Evolutionary conservation across 371 early-diverging fungal genomes (phyloP).

Genomic region (Massospora cicadina): DNA sequence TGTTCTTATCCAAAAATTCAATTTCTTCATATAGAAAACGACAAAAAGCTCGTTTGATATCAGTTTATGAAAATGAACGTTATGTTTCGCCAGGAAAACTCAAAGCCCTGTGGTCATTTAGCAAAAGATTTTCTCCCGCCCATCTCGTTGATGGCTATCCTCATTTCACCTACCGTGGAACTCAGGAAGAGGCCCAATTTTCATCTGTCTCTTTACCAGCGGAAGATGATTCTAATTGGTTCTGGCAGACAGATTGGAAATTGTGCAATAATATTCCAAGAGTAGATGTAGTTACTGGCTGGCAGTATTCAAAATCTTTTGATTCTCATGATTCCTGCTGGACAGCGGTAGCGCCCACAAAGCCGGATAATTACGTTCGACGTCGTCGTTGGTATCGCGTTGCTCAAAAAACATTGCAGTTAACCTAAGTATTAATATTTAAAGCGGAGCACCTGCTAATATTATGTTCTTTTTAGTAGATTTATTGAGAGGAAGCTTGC

Average conservation of each 20-base stretch:
- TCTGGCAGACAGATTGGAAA: constrained; percentile 67
- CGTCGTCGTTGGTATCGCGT: constrained; percentile 39
- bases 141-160: neutral
- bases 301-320: constrained; percentile 49
- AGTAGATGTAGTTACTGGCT: constrained; percentile 34
- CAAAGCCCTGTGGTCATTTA: neutral
- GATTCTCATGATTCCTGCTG: constrained; percentile 30
- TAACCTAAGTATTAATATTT: no score
- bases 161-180: neutral
- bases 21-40: constrained; percentile 27
- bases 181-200: neutral
- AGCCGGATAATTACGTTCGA: constrained; percentile 40
- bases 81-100: neutral
- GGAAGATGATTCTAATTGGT: constrained; percentile 10
- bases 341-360: constrained; percentile 27
- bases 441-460: no score
- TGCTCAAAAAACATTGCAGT: constrained; percentile 16
- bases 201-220: neutral
- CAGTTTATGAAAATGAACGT: neutral
- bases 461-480: no score
- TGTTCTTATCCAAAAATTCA: constrained; percentile 15
- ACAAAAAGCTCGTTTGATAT: neutral
- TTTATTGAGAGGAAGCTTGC: no score
- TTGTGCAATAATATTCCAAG: constrained; percentile 42
- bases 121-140: neutral